phyloP scores from a whole-genome alignment of 257 asterid species.

The Catharanthus roseus region DNA sequence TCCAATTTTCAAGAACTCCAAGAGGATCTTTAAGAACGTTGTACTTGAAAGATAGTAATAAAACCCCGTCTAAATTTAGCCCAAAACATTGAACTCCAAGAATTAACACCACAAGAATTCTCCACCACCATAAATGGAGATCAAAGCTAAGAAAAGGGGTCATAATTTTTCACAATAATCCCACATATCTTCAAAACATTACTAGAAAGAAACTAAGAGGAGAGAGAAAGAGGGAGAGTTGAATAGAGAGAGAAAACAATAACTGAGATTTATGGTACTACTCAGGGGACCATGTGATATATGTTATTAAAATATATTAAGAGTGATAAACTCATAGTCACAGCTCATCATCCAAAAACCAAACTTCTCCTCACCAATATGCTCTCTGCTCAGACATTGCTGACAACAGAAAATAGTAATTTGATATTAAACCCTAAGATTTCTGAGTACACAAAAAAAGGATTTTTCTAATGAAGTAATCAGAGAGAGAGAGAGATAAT shows the following conservation, averaged over 20 bases:
- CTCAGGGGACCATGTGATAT: conserved; percentile 44
- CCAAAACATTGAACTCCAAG: conserved; percentile 35
- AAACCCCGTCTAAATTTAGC: conserved; percentile 67
- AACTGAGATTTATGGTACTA: conserved; percentile 55
- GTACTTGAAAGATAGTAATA: conserved; percentile 62
- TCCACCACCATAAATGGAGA: conserved; percentile 46
- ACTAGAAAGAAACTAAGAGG: neutral
- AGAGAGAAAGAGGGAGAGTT: neutral
- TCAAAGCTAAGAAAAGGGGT: conserved; percentile 25
- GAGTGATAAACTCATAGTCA: no score
- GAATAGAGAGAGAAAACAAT: conserved; percentile 14
- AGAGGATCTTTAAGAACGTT: conserved; percentile 54
- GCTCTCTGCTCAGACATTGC: conserved; percentile 40
- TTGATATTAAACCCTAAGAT: no score
- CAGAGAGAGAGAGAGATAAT: conserved; percentile 24
- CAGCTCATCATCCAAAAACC: no score
- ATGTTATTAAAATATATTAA: conserved; percentile 21
- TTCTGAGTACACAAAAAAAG: neutral
- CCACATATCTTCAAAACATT: conserved; percentile 29
- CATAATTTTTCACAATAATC: conserved; percentile 41
- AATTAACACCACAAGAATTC: conserved; percentile 29
- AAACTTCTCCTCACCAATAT: conserved; percentile 46
- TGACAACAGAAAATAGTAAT: neutral
- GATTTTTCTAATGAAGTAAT: conserved; percentile 17
- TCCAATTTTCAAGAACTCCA: conserved; percentile 54